Percentiles rank a stretch among this genome's conserved stretches.
Conservation (phyloP, 225 moss, liverwort and hornwort species). For the Polytrichum formosum region DNA sequence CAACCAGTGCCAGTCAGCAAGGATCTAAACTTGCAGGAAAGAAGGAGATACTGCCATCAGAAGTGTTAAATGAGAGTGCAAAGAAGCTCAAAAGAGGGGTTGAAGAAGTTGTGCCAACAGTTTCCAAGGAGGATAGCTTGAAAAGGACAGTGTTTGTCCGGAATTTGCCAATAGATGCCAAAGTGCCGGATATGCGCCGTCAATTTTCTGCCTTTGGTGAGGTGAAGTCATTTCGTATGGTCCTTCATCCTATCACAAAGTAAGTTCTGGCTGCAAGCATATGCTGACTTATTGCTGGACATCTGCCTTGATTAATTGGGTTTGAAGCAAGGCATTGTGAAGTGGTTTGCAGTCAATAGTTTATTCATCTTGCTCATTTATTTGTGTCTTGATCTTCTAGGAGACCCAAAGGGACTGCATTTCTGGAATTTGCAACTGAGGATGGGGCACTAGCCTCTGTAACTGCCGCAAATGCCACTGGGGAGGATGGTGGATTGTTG, state of each 20-base stretch:
- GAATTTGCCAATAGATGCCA: slow-evolving; percentile 75
- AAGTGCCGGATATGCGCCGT: slow-evolving; percentile 79
- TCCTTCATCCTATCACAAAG: slow-evolving; percentile 84
- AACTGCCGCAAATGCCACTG: slow-evolving; percentile 54
- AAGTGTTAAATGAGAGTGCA: slow-evolving; percentile 5
- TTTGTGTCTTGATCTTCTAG: slow-evolving; percentile 20
- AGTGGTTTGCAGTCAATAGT: too few relatives aligned
- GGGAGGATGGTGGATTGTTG: slow-evolving; percentile 57
- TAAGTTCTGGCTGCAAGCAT: slow-evolving; percentile 25
- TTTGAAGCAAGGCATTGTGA: too few relatives aligned
- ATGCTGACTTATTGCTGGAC: too few relatives aligned
- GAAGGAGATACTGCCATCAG: slow-evolving; percentile 23
- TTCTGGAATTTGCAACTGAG: slow-evolving; percentile 77
- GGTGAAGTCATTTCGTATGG: slow-evolving; percentile 85
- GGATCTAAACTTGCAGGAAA: slow-evolving; percentile 1
- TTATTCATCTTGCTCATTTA: too few relatives aligned
- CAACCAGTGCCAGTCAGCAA: slow-evolving; percentile 20
- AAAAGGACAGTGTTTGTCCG: slow-evolving; percentile 80
- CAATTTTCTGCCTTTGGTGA: slow-evolving; percentile 84
- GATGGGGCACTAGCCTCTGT: slow-evolving; percentile 72
- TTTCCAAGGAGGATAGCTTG: slow-evolving; percentile 31
- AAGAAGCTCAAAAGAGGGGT: slow-evolving; percentile 14
- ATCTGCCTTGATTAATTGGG: too few relatives aligned
- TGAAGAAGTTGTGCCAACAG: slow-evolving; percentile 13
- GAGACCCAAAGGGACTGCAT: slow-evolving; percentile 93